phyloP scores from a whole-genome alignment of 2,329 filamentous ascomycete genomes.

The Rhytidhysteron rufulum region DNA sequence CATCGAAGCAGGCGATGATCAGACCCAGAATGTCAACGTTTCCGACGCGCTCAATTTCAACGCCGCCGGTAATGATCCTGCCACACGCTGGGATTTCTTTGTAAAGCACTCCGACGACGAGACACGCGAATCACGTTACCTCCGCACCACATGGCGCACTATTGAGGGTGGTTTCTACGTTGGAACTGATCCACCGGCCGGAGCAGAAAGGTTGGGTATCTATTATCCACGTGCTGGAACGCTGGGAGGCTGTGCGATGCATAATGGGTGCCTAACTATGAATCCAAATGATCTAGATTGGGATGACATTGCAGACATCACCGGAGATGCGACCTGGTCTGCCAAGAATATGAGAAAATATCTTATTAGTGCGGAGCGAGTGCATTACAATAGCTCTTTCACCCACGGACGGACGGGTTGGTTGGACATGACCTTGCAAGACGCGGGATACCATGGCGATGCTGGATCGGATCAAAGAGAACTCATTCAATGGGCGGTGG shows the following conservation, averaged over 20 bases:
- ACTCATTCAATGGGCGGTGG: conserved; percentile 8
- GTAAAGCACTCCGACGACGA: conserved; percentile 56
- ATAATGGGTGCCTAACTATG: conserved; percentile 60
- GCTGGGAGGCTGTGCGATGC: conserved; percentile 57
- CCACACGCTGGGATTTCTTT: conserved; percentile 59
- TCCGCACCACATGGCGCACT: conserved; percentile 46
- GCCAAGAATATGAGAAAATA: conserved; percentile 58
- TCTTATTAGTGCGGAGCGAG: conserved; percentile 35
- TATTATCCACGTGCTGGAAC: conserved; percentile 57
- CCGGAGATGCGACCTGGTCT: conserved; percentile 58
- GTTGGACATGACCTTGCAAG: conserved; percentile 22
- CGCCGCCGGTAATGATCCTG: conserved; percentile 51
- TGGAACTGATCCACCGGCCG: conserved; percentile 51
- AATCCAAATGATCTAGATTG: conserved; percentile 60
- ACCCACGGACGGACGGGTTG: conserved; percentile 19
- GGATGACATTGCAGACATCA: conserved; percentile 54
- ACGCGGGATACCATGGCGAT: background rate
- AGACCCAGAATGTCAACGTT: conserved; percentile 45
- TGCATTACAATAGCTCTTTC: conserved; percentile 19
- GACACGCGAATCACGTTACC: conserved; percentile 48
- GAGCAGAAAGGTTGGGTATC: conserved; percentile 51
- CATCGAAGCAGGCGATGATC: conserved; percentile 57
- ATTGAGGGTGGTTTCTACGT: conserved; percentile 41
- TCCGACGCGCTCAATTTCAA: conserved; percentile 51
- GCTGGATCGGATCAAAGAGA: conserved; percentile 11